Evolutionary conservation across 73 alveolate species (phyloP).

Genomic region (Paramecium sexaurelia): DNA sequence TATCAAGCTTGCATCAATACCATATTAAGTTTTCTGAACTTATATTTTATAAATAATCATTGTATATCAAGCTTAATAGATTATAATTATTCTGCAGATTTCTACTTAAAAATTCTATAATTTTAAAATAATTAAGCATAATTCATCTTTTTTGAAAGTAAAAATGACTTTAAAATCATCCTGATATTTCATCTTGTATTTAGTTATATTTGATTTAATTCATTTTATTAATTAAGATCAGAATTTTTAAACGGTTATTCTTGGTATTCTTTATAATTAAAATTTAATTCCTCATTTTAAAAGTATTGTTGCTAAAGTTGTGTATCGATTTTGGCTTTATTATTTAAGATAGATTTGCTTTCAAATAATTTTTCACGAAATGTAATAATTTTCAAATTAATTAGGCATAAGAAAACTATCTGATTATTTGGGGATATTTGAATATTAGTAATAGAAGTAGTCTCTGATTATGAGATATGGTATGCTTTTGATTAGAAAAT

Average conservation of each 20-base stretch:
- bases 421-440: not conserved
- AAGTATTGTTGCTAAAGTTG: not conserved
- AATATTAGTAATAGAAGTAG: not conserved
- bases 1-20: too few relatives aligned
- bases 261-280: not conserved
- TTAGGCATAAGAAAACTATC: not conserved
- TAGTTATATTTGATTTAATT: not conserved
- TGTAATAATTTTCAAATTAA: too few relatives aligned
- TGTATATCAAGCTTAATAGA: too few relatives aligned
- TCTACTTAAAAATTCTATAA: not conserved
- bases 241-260: not conserved
- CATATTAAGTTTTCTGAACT: too few relatives aligned
- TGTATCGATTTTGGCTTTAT: not conserved
- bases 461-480: not conserved
- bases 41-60: too few relatives aligned
- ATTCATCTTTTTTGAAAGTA: not conserved
- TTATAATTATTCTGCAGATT: not conserved
- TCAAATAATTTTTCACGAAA: not conserved
- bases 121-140: not conserved
- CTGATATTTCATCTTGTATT: not conserved
- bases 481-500: not conserved
- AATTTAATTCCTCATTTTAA: not conserved
- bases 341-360: not conserved
- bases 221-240: not conserved
- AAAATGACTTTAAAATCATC: not conserved